Evolutionary conservation across 2,329 filamentous ascomycete genomes (phyloP), one percentile per base, ranked within the genome.

Genomic region (Colletotrichum orbiculare): DNA sequence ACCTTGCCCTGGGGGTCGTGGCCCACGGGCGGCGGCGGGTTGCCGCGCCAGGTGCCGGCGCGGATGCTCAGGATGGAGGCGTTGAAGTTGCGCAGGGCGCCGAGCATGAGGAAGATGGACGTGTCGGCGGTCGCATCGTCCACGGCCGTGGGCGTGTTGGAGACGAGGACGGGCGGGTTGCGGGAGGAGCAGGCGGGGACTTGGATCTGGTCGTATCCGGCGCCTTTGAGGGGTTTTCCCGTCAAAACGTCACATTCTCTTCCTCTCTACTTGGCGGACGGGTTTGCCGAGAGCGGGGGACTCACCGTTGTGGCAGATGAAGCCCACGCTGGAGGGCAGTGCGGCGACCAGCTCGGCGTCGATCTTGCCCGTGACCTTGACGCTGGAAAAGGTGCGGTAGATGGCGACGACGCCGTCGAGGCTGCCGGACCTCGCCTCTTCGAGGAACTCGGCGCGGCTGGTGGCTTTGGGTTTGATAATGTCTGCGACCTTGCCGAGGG

Each of bases 191-290:
- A 95, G 43, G 91, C 90, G 50, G 85, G 75, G 8, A 94, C 82
- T 75, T 94, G 89, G 68, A 96, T 83, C 75, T 94, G 90, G 76
- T 97, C 93, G 78, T 97, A 97, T 42, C 94, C 94, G 60, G 93
- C 92, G 67, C 92, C 89, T 91, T 41, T n/a, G 5, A 17, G 43
- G 17, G 10, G 9, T 13, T 13, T 7, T 2, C 42, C 25, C 10
- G 13, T 13, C 9, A 13, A 12, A 15, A 47, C 8, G 11, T 39
- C 46, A 4, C 15, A 17, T 15, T 10, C 11, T 9, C 33, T 12
- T 41, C 33, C 3, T 41, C 39, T 41, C 2, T 35, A 13, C 10
- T 12, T 15, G 1, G n/a, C 9, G 13, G 10, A 25, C 6, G n/a
- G n/a, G n/a, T 37, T 6, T 12, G 34, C 12, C n/a, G 25, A 25